Evolutionary conservation across 768 basidiomycete species (phyloP).

Genomic region (Cyathus striatus): DNA sequence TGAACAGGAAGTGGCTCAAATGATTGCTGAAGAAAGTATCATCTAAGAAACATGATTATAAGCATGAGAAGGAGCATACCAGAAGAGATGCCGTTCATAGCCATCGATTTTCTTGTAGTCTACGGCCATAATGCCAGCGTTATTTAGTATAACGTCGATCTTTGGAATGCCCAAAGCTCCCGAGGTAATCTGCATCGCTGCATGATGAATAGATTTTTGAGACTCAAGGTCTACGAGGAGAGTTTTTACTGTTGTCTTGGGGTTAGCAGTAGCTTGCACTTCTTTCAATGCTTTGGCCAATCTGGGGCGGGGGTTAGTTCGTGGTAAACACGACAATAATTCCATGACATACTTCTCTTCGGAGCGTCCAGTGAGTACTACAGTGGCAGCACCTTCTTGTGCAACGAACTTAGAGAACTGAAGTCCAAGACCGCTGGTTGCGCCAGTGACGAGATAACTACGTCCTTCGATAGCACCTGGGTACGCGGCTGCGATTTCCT

Average conservation of each 20-base stretch:
- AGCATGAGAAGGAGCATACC: too few relatives aligned
- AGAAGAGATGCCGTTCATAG: neutral
- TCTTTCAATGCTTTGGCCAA: neutral
- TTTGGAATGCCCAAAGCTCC: slow-evolving; percentile 7
- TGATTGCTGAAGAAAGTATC: neutral
- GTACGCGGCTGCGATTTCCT: neutral
- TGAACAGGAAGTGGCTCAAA: neutral
- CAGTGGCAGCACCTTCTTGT: neutral
- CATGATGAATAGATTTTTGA: neutral
- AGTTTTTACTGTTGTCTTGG: neutral
- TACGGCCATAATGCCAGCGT: slow-evolving; percentile 5
- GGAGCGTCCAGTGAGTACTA: neutral
- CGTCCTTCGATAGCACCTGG: neutral
- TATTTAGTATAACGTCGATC: slow-evolving; percentile 11
- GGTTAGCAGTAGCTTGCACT: neutral
- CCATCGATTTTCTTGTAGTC: neutral
- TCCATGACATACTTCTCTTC: neutral
- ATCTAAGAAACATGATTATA: neutral
- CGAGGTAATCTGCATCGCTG: neutral
- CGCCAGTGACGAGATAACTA: neutral
- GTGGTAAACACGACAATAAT: neutral
- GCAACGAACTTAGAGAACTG: neutral
- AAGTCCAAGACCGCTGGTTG: neutral
- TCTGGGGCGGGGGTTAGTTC: neutral
- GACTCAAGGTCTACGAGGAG: neutral